Evolutionary conservation across 2,329 filamentous ascomycete species (phyloP), one percentile per base, ranked within the genome.

Genomic region (Penicillium polonicum): DNA sequence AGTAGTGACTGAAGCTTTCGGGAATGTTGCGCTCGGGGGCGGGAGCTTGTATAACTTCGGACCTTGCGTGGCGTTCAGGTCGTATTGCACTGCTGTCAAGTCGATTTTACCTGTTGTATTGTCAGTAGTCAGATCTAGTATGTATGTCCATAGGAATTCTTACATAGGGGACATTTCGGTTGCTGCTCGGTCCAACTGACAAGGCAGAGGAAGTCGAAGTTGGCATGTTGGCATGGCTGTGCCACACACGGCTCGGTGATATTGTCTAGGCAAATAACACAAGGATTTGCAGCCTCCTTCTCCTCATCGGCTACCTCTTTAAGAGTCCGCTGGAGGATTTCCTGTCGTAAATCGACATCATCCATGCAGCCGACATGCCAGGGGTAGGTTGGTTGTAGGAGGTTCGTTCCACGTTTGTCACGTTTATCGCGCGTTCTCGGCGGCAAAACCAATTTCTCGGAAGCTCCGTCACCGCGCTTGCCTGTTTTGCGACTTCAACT

Each of bases 141-240:
- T 12, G 7, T 17, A 1, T 36, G 5, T 25, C 3, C 1, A 5
- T 1, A 36, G 17, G 8, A 27, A 12, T 31, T n/a, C 79, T 41
- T 87, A 84, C 92, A 97, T 52, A 97, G 80, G 19, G 93, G 92
- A 69, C 92, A 97, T 48, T 80, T 83, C 0, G 87, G 80, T 10
- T 84, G 83, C 62, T 89, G 80, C 65, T 91, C 83, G 5, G 96
- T 79, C 92, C 93, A 97, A 74, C 83, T 92, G 23, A 88, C 76
- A 6, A 96, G 83, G 73, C 92, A 97, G 13, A 91, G 73, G 70
- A 92, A 95, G 78, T 97, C 92, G 72, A 95, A 96, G 65, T 87
- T 85, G 57, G 80, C 77, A 78, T 97, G 92, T 42, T 84, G 82
- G 79, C 92, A 97, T 8, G 92, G 92, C 21, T 83, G 78, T 8